Base-by-base conservation (phyloP, 2,329 filamentous ascomycete genomes). In the Hymenotorrendiella dingleyae region DNA sequence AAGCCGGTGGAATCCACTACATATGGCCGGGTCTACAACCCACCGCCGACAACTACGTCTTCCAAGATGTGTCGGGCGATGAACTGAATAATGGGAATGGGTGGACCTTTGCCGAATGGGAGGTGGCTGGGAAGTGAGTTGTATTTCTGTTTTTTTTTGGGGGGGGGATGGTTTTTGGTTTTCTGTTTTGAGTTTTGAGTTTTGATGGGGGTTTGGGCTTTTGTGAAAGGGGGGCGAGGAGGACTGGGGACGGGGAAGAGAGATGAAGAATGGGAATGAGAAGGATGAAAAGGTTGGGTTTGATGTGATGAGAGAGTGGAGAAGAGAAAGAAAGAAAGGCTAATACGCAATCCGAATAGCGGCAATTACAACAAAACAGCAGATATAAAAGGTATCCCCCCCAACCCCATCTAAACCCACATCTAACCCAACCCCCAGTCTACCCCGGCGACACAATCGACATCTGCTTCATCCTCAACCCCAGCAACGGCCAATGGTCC, bases 41-140 rank as follows among this genome's bases (percentile, higher is more conserved):
- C 1, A 21, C 12, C 8, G 3, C 28, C 30, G 26, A 30, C 14
- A 40, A 44, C 27, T 44, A n/a, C 19, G 42, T 44, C 16, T 44
- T 44, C 16, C 30, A 44, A 29, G 42, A 44, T 36, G 30, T 40
- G 6, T 24, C 9, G 14, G 42, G 42, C 8, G 42, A 44, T 36
- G n/a, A 40, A 7, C 8, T n/a, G 10, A 30, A 20, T 1, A 9
- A 9, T 17, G 30, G 42, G 11, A n/a, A n/a, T n/a, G 22, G 23
- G 9, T 44, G 42, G 42, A 36, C 36, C 3, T 44, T 40, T 30
- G 28, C 42, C 3, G 42, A 40, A 17, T 44, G 42, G 36, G 17
- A 11, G 12, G 30, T 44, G 11, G 24, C 21, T 19, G 27, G 19
- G 10, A 29, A 29, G 36, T 36, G 14, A 36, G 29, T 29, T 9